These are phyloP conservation scores for Selaginella moellendorffii DNA, from an alignment of 75 land plant genomes.

Conservation along the genomic window DNA sequence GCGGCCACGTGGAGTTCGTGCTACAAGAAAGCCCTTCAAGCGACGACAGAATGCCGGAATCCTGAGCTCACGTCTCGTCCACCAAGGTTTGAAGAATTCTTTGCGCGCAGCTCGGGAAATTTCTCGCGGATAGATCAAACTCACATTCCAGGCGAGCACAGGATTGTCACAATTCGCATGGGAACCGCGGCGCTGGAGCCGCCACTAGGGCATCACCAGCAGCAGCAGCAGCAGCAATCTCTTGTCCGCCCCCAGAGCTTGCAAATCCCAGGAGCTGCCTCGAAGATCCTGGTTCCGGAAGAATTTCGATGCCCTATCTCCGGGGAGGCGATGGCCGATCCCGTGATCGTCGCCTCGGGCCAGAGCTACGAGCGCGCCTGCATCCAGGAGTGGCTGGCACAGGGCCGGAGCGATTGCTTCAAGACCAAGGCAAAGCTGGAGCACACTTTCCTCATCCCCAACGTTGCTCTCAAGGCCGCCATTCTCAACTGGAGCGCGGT, in stretches of 20 bases:
- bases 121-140: not conserved
- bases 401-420: constrained; percentile 11
- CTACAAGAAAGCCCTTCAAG: no score
- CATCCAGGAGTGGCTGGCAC: constrained; percentile 75
- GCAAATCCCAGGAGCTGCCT: not conserved
- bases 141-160: not conserved
- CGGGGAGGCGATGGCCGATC: constrained; percentile 70
- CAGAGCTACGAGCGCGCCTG: constrained; percentile 73
- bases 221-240: no score
- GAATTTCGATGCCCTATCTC: constrained; percentile 82
- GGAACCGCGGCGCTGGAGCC: not conserved
- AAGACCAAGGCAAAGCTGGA: constrained; percentile 15
- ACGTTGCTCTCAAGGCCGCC: constrained; percentile 37
- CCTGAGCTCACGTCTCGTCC: not conserved
- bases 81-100: not conserved
- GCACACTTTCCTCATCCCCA: constrained; percentile 30
- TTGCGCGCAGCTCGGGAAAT: not conserved
- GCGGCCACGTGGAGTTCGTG: no score
- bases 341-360: constrained; percentile 86
- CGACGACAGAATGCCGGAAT: not conserved
- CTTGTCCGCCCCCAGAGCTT: no score
- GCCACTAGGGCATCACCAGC: no score
- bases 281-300: constrained; percentile 25
- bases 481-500: constrained; percentile 43
- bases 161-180: not conserved